A percentile compares a stretch with the other conserved stretches of the same genome.
Conservation (phyloP, 352 stramenopile species). For the Lagenidium sp. region DNA sequence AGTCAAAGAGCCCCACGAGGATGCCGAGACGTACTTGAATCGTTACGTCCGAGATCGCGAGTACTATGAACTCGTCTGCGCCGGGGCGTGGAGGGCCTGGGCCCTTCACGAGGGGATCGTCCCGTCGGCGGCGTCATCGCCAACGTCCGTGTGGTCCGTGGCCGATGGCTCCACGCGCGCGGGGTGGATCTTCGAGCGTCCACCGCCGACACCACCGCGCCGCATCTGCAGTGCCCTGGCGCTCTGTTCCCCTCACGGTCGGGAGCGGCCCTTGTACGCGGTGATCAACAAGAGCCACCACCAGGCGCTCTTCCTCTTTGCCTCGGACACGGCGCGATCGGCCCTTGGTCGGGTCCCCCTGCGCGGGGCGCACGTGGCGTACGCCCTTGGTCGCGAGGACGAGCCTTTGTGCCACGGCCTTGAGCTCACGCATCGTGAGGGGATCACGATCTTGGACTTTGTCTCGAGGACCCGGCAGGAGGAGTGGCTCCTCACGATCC, state of each 20-base stretch:
- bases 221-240: slow-evolving; percentile 1
- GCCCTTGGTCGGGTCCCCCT: not conserved
- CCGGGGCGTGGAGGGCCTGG: slow-evolving; percentile 2
- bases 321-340: slow-evolving; percentile 6
- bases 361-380: slow-evolving; percentile 8
- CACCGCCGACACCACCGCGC: slow-evolving; percentile 1
- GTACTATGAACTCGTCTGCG: slow-evolving; percentile 41
- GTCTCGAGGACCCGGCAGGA: slow-evolving; percentile 3
- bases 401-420: slow-evolving; percentile 13
- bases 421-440: slow-evolving; percentile 6
- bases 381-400: not conserved
- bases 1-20: slow-evolving; percentile 10
- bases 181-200: slow-evolving; percentile 15
- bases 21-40: slow-evolving; percentile 3
- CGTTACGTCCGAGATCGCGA: slow-evolving; percentile 1
- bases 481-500: slow-evolving; percentile 10
- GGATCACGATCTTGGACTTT: slow-evolving; percentile 10
- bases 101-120: not conserved
- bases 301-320: slow-evolving; percentile 10
- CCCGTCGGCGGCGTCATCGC: not conserved
- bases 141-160: slow-evolving; percentile 24
- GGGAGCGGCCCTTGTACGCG: slow-evolving; percentile 8
- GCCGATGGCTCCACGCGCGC: slow-evolving; percentile 21
- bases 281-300: slow-evolving; percentile 12
- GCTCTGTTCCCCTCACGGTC: not conserved